A percentile compares a stretch with the other conserved stretches of the same genome.
phyloP scores from a whole-genome alignment of 106 monocot species.

The Amphibolis antarctica region DNA sequence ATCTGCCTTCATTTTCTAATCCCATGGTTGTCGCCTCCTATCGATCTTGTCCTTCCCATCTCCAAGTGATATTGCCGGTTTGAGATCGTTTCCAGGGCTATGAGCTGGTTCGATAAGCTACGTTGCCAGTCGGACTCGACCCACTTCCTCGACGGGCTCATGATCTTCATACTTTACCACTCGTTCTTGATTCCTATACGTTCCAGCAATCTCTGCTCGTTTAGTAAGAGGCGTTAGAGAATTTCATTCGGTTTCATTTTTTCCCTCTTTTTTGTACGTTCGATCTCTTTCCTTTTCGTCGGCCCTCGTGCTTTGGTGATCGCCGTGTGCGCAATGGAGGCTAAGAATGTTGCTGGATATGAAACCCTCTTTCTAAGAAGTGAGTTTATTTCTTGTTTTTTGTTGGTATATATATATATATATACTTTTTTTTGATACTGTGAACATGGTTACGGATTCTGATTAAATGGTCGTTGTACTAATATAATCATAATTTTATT shows the following conservation, averaged over 20 bases:
- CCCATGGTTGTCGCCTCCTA: too few species aligned
- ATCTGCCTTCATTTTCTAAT: too few species aligned
- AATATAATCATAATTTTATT: too few species aligned
- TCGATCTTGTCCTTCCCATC: too few species aligned
- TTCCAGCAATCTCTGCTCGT: conserved; percentile 18
- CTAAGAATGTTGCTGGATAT: conserved; percentile 22
- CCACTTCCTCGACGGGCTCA: conserved; percentile 68
- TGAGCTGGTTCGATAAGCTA: conserved; percentile 94
- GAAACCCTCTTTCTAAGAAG: conserved; percentile 1
- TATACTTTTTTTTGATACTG: background rate
- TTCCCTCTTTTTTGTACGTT: background rate
- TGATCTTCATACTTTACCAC: conserved; percentile 75
- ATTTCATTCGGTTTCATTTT: background rate
- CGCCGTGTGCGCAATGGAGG: conserved; percentile 32
- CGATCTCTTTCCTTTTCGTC: background rate
- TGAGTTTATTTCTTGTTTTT: background rate
- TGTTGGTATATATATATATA: background rate
- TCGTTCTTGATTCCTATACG: conserved; percentile 80
- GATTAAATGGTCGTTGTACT: too few species aligned
- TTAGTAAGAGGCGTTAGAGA: background rate
- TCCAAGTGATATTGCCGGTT: conserved; percentile 34
- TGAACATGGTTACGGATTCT: too few species aligned
- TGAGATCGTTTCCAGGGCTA: conserved; percentile 29
- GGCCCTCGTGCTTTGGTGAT: too few species aligned
- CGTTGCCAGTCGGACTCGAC: conserved; percentile 59